These are phyloP conservation scores for Clarireedia paspali DNA, from an alignment of 2,329 filamentous ascomycete genomes.

Conservation along the genomic window DNA sequence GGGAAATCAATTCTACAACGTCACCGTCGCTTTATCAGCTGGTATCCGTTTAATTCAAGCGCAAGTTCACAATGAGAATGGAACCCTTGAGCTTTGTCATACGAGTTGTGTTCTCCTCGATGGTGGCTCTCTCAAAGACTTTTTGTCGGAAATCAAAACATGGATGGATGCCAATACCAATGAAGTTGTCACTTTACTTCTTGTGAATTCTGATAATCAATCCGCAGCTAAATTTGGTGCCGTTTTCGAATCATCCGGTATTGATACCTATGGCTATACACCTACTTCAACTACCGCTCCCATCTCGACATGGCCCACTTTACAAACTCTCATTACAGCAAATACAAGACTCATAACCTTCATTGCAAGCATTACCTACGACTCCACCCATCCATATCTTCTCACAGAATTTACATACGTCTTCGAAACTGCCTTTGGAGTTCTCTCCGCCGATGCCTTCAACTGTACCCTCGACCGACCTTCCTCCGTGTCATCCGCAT, in stretches of 20 bases:
- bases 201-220: conserved; percentile 55
- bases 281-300: conserved; percentile 39
- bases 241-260: conserved; percentile 39
- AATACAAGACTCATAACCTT: conserved; percentile 62
- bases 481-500: conserved; percentile 37
- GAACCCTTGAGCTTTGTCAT: conserved; percentile 47
- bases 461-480: conserved; percentile 67
- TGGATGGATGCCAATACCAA: conserved; percentile 53
- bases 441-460: conserved; percentile 55
- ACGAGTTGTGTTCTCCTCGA: conserved; percentile 53
- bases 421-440: conserved; percentile 67
- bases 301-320: conserved; percentile 57
- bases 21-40: conserved; percentile 49
- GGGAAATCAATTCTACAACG: conserved; percentile 51
- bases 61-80: conserved; percentile 50
- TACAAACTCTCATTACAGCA: conserved; percentile 58
- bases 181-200: conserved; percentile 55
- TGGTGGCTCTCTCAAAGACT: conserved; percentile 47
- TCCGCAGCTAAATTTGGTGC: conserved; percentile 45
- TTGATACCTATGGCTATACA: conserved; percentile 54
- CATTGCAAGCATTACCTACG: conserved; percentile 46
- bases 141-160: conserved; percentile 47
- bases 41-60: conserved; percentile 59
- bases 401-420: conserved; percentile 57
- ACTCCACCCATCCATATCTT: conserved; percentile 45